A percentile compares a stretch with the other conserved stretches of the same genome.
Conservation (phyloP, 148 eudicot genomes). For the Bassia scoparia region DNA sequence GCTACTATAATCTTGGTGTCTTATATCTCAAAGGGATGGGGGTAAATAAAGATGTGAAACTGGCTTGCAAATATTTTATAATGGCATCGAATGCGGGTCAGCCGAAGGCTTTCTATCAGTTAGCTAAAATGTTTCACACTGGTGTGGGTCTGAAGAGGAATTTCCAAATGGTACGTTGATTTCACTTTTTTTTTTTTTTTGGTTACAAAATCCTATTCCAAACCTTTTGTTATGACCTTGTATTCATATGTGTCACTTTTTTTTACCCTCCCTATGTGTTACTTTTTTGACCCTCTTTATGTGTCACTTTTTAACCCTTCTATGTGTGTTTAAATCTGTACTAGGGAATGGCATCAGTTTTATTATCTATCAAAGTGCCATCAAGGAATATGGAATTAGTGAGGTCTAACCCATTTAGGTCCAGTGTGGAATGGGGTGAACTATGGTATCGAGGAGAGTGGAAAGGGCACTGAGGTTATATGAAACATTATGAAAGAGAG, state of each 20-base stretch:
- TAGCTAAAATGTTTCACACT: slow-evolving; percentile 94
- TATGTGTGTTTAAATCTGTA: neutral
- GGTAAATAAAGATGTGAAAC: slow-evolving; percentile 69
- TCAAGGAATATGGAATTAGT: neutral
- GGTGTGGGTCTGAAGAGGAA: slow-evolving; percentile 87
- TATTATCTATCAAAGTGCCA: neutral
- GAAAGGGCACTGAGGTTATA: neutral
- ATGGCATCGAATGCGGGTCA: slow-evolving; percentile 77
- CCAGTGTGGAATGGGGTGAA: neutral
- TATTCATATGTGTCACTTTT: neutral
- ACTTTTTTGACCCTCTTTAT: slow-evolving; percentile 1
- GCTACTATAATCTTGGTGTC: slow-evolving; percentile 86
- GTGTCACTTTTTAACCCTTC: neutral
- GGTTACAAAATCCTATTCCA: no score
- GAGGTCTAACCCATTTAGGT: neutral
- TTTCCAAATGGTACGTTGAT: slow-evolving; percentile 59
- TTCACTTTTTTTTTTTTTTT: neutral
- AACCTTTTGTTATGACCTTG: neutral
- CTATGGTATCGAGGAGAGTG: neutral
- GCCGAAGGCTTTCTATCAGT: slow-evolving; percentile 90
- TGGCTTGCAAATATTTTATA: slow-evolving; percentile 63
- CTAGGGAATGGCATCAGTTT: neutral
- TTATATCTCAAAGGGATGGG: slow-evolving; percentile 92
- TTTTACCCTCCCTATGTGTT: neutral
- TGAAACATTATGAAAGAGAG: neutral